phyloP scores from a whole-genome alignment of 345 rosid species.

The Populus euphratica region DNA sequence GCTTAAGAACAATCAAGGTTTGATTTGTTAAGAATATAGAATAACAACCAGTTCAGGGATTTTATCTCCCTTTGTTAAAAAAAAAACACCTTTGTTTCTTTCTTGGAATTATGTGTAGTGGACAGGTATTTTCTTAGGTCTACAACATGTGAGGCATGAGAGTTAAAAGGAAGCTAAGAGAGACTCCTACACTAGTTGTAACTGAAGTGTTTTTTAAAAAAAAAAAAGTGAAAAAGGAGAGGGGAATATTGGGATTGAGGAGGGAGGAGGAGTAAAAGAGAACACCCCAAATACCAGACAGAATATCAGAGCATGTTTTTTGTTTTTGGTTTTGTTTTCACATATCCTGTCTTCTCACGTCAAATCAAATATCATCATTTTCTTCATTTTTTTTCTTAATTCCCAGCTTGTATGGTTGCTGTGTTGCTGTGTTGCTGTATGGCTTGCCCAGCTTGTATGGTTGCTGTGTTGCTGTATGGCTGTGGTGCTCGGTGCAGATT shows the following conservation, averaged over 20 bases:
- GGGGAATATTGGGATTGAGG: constrained; percentile 7
- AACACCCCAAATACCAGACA: constrained; percentile 46
- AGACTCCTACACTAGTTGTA: too few relatives aligned
- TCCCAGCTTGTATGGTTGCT: not conserved
- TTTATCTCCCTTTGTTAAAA: not conserved
- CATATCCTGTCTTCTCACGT: not conserved
- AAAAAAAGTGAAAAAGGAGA: not conserved
- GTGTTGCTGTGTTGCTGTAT: not conserved
- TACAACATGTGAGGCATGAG: too few relatives aligned
- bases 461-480: not conserved
- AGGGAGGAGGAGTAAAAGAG: not conserved
- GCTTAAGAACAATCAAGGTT: not conserved
- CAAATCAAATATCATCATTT: constrained; percentile 4
- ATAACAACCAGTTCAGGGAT: too few relatives aligned
- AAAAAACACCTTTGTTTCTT: too few relatives aligned
- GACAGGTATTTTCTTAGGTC: too few relatives aligned
- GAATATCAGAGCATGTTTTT: constrained; percentile 34
- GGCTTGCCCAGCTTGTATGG: not conserved
- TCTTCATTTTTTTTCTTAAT: not conserved
- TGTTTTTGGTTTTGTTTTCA: constrained; percentile 18
- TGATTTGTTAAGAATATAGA: not conserved
- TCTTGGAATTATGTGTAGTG: too few relatives aligned
- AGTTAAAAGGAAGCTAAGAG: too few relatives aligned
- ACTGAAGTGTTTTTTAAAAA: too few relatives aligned
- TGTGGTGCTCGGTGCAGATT: constrained; percentile 2